phyloP scores from a whole-genome alignment of 768 basidiomycete species.

The Mycena rebaudengoi region DNA sequence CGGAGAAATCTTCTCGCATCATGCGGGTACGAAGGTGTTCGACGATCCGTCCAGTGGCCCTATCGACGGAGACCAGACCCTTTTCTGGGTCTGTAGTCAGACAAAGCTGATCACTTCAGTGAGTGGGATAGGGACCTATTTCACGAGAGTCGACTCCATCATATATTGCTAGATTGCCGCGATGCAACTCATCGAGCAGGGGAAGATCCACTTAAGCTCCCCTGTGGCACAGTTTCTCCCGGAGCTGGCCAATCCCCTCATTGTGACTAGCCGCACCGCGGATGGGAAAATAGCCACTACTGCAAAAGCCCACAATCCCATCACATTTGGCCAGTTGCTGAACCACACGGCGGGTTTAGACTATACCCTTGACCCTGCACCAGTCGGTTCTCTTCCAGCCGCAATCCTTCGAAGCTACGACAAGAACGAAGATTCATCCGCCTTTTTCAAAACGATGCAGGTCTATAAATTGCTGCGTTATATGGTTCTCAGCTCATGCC shows the following conservation, averaged over 20 bases:
- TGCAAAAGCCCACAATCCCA: conserved; percentile 31
- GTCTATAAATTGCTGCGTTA: conserved; percentile 13
- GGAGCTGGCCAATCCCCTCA: conserved; percentile 34
- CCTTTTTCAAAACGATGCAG: conserved; percentile 34
- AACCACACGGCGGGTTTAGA: conserved; percentile 43
- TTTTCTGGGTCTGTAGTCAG: conserved; percentile 50
- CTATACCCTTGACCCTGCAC: conserved; percentile 29
- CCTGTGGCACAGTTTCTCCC: conserved; percentile 37
- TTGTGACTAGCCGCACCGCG: conserved; percentile 26
- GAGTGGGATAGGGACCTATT: conserved; percentile 3
- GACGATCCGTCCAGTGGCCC: conserved; percentile 35
- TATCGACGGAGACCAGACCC: conserved; percentile 34
- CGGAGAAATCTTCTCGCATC: conserved; percentile 16
- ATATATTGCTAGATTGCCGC: conserved; percentile 37
- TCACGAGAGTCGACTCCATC: neutral
- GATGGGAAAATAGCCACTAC: conserved; percentile 22
- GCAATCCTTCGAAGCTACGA: conserved; percentile 31
- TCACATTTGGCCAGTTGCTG: conserved; percentile 39
- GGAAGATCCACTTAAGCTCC: conserved; percentile 33
- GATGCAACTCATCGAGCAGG: conserved; percentile 42
- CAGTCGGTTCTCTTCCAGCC: conserved; percentile 14
- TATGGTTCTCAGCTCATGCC: neutral
- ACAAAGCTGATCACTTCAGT: conserved; percentile 45
- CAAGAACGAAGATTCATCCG: conserved; percentile 28
- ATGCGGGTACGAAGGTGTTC: conserved; percentile 15